Conservation (phyloP, 2,329 filamentous ascomycete species). For the Cylindrodendrum hubeiense region DNA sequence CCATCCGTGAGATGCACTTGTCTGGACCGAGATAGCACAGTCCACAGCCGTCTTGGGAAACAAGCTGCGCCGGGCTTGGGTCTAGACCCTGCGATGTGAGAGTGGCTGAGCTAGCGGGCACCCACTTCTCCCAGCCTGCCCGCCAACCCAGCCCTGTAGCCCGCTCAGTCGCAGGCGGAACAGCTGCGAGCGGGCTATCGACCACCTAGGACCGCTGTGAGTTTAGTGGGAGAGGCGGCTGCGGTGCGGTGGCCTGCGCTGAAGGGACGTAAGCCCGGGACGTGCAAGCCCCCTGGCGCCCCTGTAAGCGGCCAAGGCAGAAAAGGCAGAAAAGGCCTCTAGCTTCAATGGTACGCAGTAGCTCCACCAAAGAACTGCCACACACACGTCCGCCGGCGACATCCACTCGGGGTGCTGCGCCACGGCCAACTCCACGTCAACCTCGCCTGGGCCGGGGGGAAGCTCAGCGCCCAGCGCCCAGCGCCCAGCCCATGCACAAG, state of each 20-base stretch:
- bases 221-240: conserved; percentile 4
- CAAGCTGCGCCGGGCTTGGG: conserved; percentile 35
- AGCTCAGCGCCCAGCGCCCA: conserved; percentile 9
- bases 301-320: conserved; percentile 24
- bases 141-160: too few species aligned
- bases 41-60: conserved; percentile 15
- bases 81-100: conserved; percentile 22
- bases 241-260: neutral
- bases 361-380: conserved; percentile 26
- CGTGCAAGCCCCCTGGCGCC: conserved; percentile 7
- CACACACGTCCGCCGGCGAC: conserved; percentile 16
- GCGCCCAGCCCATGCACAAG: conserved; percentile 17
- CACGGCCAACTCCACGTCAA: conserved; percentile 32
- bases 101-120: conserved; percentile 26
- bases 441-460: conserved; percentile 9
- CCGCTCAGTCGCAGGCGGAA: too few species aligned
- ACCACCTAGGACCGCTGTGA: neutral
- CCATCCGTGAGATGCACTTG: neutral
- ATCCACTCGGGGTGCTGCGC: conserved; percentile 25
- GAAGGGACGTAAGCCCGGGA: conserved; percentile 8
- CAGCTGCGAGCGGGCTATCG: too few species aligned
- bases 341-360: neutral
- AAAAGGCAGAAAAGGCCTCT: conserved; percentile 23
- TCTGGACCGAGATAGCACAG: neutral
- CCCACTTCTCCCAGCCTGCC: neutral